phyloP scores from a whole-genome alignment of 2,329 filamentous ascomycete species.

The Tolypocladium guangdongense region DNA sequence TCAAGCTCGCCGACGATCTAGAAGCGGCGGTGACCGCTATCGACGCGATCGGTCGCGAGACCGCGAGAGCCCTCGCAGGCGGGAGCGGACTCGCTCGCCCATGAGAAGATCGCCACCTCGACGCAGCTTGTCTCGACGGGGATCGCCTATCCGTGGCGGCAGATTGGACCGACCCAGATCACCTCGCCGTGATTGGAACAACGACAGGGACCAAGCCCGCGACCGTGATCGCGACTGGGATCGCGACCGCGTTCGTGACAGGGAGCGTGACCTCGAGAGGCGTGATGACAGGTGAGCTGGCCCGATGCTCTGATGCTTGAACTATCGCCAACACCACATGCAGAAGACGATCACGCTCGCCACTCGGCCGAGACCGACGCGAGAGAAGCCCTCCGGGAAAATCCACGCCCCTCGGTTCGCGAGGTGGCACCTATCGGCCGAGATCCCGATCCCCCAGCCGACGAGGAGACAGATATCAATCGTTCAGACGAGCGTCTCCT shows the following conservation, averaged over 20 bases:
- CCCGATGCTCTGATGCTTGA: too few species aligned
- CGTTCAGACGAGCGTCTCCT: conserved; percentile 33
- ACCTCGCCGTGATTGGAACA: conserved; percentile 24
- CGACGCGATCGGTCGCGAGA: conserved; percentile 30
- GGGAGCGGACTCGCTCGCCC: conserved; percentile 25
- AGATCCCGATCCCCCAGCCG: conserved; percentile 41
- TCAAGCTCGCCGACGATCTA: conserved; percentile 28
- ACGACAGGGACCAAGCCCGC: conserved; percentile 20
- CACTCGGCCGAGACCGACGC: conserved; percentile 35
- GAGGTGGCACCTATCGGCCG: conserved; percentile 37
- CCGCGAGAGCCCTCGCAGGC: conserved; percentile 24
- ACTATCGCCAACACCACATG: not conserved
- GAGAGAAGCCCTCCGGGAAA: conserved; percentile 20
- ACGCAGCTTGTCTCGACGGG: conserved; percentile 25
- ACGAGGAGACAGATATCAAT: conserved; percentile 31
- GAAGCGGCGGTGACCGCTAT: conserved; percentile 30
- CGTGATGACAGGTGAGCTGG: conserved; percentile 29
- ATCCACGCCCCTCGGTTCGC: conserved; percentile 16
- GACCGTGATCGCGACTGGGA: conserved; percentile 20
- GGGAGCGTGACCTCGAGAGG: conserved; percentile 25
- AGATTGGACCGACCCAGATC: conserved; percentile 28
- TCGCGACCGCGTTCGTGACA: conserved; percentile 17
- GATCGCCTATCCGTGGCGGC: conserved; percentile 23
- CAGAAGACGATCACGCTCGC: conserved; percentile 45
- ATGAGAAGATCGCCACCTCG: conserved; percentile 26